Evolutionary conservation across 148 eudicot species (phyloP).

Genomic region (Bassia scoparia): DNA sequence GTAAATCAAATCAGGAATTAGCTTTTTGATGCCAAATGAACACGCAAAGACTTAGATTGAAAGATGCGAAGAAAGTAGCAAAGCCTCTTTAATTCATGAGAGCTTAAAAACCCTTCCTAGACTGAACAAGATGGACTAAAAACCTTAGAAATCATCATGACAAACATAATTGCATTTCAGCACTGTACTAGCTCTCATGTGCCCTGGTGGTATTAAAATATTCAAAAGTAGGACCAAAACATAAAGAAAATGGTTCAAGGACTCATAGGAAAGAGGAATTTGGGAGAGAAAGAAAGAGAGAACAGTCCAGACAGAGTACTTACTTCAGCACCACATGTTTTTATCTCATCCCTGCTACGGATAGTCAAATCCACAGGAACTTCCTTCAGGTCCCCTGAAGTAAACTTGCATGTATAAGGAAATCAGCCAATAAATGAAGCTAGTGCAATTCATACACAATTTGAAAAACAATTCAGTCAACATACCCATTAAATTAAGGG

Average conservation of each 20-base stretch:
- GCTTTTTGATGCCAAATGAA: too few relatives aligned
- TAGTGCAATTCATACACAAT: too few relatives aligned
- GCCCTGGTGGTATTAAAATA: not conserved
- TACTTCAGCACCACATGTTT: conserved; percentile 59
- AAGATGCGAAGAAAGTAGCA: not conserved
- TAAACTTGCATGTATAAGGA: conserved; percentile 24
- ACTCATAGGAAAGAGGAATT: not conserved
- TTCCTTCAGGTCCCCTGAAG: conserved; percentile 94
- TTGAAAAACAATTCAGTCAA: too few relatives aligned
- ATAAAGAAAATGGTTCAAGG: not conserved
- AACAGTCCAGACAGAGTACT: too few relatives aligned
- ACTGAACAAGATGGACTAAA: not conserved
- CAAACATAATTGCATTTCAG: not conserved
- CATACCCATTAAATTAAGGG: too few relatives aligned
- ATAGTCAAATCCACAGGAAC: conserved; percentile 66
- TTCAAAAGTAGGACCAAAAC: not conserved
- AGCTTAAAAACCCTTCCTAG: not conserved
- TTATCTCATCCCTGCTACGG: conserved; percentile 58
- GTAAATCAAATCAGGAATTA: not conserved
- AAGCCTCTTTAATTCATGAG: not conserved
- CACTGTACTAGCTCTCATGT: not conserved
- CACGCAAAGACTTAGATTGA: too few relatives aligned
- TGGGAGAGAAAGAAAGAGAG: not conserved
- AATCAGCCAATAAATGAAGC: conserved; percentile 15
- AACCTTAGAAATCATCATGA: not conserved